Base-by-base conservation (phyloP, 208 protist species). In the Herpetomonas tarakana region DNA sequence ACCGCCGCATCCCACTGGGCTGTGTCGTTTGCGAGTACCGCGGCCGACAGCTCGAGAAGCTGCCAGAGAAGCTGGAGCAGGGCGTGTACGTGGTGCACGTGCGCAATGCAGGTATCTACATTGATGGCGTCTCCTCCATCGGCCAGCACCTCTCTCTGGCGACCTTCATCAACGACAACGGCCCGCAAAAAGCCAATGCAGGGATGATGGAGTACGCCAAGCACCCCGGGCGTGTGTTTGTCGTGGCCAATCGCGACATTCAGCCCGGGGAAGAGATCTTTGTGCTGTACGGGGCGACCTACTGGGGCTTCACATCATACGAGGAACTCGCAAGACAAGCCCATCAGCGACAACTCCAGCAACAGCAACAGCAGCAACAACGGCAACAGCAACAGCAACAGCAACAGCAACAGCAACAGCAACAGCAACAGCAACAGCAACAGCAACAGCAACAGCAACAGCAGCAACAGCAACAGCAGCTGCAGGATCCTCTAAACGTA, bases 161-260 rank as follows among this genome's bases (percentile, higher is more conserved):
- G 39, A 91, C 89, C 0, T 89, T 96, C 59, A 93, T 96, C 69
- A 96, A 96, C 51, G 89, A 96, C 68, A 68, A 75, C 63, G 89
- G 89, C 44, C 83, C 86, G 1, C 35, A 39, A 18, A 41, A 46
- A 14, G 86, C 82, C 9, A 96, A 96, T 52, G 81, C 77, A 50
- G 78, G 72, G 52, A 78, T 96, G 65, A 83, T 83, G 71, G 89
- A 96, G 65, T 96, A 92, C 66, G 67, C 81, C n/a, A 38, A 64
- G 25, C 73, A 78, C 45, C 69, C 84, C 0, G 86, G 86, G 1
- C 83, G 89, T 18, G 89, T 93, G 21, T 96, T 96, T 62, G 68
- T 96, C 18, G 80, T 87, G 11, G 84, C 86, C 0, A 71, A 70
- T 6, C 81, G 89, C 29, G 86, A 93, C 58, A 75, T 96, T 19